Evolutionary conservation across 1,284 basidiomycete species (phyloP), one percentile per base, ranked within the genome.

Genomic region (Fomitopsis palustris): DNA sequence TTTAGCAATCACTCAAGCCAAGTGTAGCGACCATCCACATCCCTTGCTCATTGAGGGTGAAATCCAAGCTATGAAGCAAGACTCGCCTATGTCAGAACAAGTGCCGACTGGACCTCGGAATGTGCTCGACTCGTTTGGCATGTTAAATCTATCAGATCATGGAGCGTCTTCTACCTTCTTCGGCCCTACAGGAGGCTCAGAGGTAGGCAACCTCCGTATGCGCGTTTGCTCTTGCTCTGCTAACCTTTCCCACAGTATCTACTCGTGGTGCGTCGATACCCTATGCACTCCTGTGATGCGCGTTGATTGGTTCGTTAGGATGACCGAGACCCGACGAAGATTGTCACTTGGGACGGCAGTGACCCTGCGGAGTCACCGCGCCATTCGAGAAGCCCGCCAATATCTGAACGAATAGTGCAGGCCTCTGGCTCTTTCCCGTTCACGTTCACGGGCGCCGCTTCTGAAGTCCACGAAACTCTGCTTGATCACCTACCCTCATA

Each of bases 371-470:
- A 75, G 54, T 75, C 76, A 7, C 56, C 63, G 25, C 68, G 72
- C 9, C 71, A 72, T 42, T 74, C 76, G 0, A 74, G 71, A 59
- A 71, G 68, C n/a, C 70, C 71, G 3, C 63, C 72, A 4, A 65
- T 76, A 3, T 70, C 77, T 5, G 71, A 73, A 47, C 78, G 82
- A 10, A 68, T 84, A 49, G 70, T 74, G 12, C 76, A 81, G 62
- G 87, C 88, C 69, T 84, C 86, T 1, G 76, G 77, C 41, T 72
- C 81, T 8, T 88, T 88, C 67, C 87, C 86, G 0, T 86, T 88
- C 68, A 84, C 84, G 0, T 85, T 85, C 12, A 71, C 84, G 65
- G 85, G 85, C 2, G 69, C 78, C 4, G 65, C 77, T 1, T 66
- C 71, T 5, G 76, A 77, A 25, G 77, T 83, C 14, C 78, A 81